Percentiles rank a stretch among this genome's conserved stretches.
phyloP scores from a whole-genome alignment of 1,139 yeast species.

The Lodderomyces jiufengensis region DNA sequence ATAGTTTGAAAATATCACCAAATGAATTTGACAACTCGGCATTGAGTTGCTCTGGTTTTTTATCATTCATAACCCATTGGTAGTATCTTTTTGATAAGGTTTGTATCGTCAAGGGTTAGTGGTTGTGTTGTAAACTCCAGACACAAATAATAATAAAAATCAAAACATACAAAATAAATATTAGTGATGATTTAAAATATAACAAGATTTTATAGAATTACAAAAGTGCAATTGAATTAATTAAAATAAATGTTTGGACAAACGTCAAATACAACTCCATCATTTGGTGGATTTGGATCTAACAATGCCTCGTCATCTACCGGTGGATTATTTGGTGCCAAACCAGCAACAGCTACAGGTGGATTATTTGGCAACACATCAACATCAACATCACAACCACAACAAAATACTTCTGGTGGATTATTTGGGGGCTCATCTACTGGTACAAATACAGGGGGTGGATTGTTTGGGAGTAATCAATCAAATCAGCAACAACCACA shows the following conservation, averaged over 20 bases:
- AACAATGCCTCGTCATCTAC: conserved; percentile 12
- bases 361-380: conserved; percentile 15
- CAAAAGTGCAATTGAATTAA: neutral
- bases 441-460: conserved; percentile 6
- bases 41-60: too few species aligned
- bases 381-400: too few species aligned
- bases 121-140: too few species aligned
- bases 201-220: neutral
- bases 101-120: too few species aligned
- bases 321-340: conserved; percentile 19
- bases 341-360: conserved; percentile 13
- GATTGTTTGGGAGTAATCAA: conserved; percentile 4
- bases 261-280: conserved; percentile 13
- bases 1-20: too few species aligned
- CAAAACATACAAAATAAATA: neutral
- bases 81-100: too few species aligned
- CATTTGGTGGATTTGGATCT: conserved; percentile 21
- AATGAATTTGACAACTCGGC: too few species aligned
- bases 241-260: conserved; percentile 16
- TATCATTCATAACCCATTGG: neutral
- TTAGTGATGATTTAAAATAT: too few species aligned
- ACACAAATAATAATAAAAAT: neutral
- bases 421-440: conserved; percentile 1
- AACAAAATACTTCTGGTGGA: conserved; percentile 4
- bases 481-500: conserved; percentile 5